Conservation (phyloP, 331 rosid genomes). For the Quercus tomentella region DNA sequence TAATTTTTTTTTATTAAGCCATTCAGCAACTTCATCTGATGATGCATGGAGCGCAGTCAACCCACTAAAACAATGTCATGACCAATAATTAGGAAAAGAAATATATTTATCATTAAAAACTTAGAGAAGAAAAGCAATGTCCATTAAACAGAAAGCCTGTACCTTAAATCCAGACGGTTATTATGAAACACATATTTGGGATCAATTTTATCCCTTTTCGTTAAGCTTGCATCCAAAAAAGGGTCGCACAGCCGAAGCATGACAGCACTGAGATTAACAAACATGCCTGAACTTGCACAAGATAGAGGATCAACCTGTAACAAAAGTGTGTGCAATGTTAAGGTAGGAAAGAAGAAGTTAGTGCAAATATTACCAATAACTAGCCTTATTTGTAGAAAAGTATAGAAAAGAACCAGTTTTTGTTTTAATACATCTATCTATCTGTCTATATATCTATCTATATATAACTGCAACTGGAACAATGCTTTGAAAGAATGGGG, state of each 20-base stretch:
- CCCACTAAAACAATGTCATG: constrained; percentile 50
- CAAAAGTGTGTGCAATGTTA: constrained; percentile 6
- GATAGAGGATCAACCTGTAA: constrained; percentile 83
- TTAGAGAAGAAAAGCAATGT: constrained; percentile 3
- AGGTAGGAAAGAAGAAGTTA: neutral
- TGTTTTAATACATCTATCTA: too few relatives aligned
- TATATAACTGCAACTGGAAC: neutral
- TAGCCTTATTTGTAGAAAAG: neutral
- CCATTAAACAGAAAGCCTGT: constrained; percentile 24
- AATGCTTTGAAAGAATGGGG: neutral
- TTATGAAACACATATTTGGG: constrained; percentile 75
- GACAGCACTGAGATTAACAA: constrained; percentile 93
- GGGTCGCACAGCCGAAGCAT: constrained; percentile 97
- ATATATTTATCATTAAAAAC: neutral
- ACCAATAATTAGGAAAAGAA: constrained; percentile 33
- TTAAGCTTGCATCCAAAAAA: constrained; percentile 78
- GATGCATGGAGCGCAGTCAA: constrained; percentile 98
- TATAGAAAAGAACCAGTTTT: neutral
- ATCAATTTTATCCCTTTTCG: constrained; percentile 89
- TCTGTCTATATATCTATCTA: neutral
- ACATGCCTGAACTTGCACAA: constrained; percentile 99
- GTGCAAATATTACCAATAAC: neutral
- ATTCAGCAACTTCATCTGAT: constrained; percentile 87
- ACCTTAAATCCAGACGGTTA: constrained; percentile 85
- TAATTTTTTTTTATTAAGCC: constrained; percentile 51